phyloP scores from a whole-genome alignment of 2,329 filamentous ascomycete species.

The Leptosphaerulina australis region DNA sequence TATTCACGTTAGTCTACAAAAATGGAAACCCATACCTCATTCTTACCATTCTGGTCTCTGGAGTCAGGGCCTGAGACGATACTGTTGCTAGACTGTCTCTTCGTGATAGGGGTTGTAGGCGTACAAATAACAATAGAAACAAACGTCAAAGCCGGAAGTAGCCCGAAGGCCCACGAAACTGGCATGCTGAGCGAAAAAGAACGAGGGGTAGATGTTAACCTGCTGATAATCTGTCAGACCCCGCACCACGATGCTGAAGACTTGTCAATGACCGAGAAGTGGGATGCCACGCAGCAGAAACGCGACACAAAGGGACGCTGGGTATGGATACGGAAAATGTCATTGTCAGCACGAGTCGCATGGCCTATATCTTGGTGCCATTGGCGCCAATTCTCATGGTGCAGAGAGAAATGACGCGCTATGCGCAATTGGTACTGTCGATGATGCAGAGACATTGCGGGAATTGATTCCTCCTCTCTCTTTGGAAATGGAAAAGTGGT shows the following conservation, averaged over 20 bases:
- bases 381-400: neutral
- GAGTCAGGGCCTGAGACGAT: constrained; percentile 29
- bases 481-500: neutral
- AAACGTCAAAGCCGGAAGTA: constrained; percentile 8
- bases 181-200: constrained; percentile 15
- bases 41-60: constrained; percentile 27
- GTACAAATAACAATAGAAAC: constrained; percentile 17
- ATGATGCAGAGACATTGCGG: constrained; percentile 4
- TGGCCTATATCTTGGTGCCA: neutral
- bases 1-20: constrained; percentile 1
- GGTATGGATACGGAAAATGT: neutral
- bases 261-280: neutral
- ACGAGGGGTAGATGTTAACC: neutral
- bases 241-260: neutral
- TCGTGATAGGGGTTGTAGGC: neutral
- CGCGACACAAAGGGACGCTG: neutral
- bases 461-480: neutral
- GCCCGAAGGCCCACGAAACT: neutral
- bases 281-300: neutral
- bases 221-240: neutral
- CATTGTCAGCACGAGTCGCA: neutral
- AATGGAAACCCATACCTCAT: neutral
- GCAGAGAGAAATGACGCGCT: neutral
- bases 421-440: neutral
- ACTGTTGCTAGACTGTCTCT: constrained; percentile 12